Conservation (phyloP, 148 eudicot species). For the Simmondsia chinensis region DNA sequence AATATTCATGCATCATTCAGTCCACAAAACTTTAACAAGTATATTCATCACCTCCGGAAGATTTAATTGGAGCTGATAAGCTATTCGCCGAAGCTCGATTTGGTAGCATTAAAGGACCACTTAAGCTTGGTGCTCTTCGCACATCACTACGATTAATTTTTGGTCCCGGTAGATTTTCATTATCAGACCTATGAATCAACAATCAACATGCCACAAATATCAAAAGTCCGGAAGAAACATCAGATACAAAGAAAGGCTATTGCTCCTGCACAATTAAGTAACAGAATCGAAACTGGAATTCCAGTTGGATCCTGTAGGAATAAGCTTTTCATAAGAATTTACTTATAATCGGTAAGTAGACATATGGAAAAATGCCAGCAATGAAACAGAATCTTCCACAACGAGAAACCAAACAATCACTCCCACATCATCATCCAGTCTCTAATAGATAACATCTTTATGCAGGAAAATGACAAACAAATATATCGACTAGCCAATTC, state of each 20-base stretch:
- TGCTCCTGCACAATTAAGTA: no score
- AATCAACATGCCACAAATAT: constrained; percentile 7
- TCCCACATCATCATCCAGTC: not conserved
- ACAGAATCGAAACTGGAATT: no score
- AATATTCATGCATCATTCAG: no score
- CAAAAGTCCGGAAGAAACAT: not conserved
- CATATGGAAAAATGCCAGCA: no score
- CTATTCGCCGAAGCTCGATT: constrained; percentile 95
- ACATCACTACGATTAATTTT: constrained; percentile 37
- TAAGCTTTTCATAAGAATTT: no score
- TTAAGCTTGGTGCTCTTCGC: constrained; percentile 75
- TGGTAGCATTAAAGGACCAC: constrained; percentile 88
- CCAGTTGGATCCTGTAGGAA: no score
- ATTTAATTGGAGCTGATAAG: constrained; percentile 93
- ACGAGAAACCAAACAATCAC: not conserved
- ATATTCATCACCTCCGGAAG: constrained; percentile 60
- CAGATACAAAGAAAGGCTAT: not conserved
- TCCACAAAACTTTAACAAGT: no score
- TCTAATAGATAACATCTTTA: no score
- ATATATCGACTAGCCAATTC: not conserved
- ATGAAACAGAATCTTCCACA: no score
- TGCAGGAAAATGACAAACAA: not conserved
- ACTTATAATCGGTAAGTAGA: no score
- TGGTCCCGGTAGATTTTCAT: constrained; percentile 41
- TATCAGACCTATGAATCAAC: constrained; percentile 42